Base-by-base conservation (phyloP, 2,329 filamentous ascomycete species). In the Penicillium sp. region DNA sequence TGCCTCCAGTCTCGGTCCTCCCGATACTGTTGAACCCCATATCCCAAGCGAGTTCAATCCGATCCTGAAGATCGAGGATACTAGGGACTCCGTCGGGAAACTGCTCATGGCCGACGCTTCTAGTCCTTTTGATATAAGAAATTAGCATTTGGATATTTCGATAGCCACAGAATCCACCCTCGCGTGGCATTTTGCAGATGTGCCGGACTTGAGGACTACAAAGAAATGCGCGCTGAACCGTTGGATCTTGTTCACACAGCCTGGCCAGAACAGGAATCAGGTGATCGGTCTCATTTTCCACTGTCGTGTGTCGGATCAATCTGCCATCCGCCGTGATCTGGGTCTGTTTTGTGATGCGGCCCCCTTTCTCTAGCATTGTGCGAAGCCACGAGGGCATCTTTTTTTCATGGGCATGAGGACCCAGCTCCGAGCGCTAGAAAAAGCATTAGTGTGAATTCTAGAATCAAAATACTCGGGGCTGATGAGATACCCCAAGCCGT, bases 151-250 rank as follows among this genome's bases (percentile, higher is more conserved):
- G 92, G 20, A 95, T 93, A 56, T 94, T 96, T 27, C 90, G 77
- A 60, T 95, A 96, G 3, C 90, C 90, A 59, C 90, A 96, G 60
- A 96, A 96, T 4, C 87, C 85, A 14, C 88, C 88, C 67, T 95
- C 89, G 43, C 71, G 74, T n/a, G 74, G 76, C 35, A 93, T 72
- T 55, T 94, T 94, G 35, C 84, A 85, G 16, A 96, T 74, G 55
- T 95, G 89, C 32, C 80, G 73, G 0, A 87, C 83, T 32, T 73
- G 71, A 1, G 82, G 75, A 54, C 88, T 80, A 60, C 89, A 95
- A 22, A 95, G 70, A 54, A 88, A 95, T 4, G 85, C 85, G 47
- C 77, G 77, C 36, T 76, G 70, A 1, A 86, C 84, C 3, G 69
- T 67, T 6, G 65, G 57, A 52, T 84, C 85, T 38, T 82, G 72